Evolutionary conservation across 805 yeast genomes (phyloP), one percentile per base, ranked within the genome.

Genomic region (Candida schatavii): DNA sequence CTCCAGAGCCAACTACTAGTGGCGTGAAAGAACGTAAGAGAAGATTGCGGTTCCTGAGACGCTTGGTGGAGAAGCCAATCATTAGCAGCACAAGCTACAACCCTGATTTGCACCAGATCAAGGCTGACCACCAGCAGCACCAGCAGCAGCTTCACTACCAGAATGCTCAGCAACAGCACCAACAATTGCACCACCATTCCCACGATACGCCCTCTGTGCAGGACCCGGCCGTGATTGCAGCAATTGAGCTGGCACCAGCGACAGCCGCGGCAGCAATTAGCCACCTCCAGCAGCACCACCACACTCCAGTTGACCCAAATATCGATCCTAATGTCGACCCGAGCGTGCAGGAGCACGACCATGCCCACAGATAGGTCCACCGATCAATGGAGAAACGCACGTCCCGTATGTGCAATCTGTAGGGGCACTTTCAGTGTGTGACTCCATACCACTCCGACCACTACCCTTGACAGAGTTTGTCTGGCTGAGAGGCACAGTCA

Each of bases 251-350:
- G 18, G 57, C 66, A 9, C 65, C 66, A 14, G 57, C 55, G 14
- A 59, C 57, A 10, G 61, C 60, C 4, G 65, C 60, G 35, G 61
- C 52, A 32, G 58, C 59, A 22, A 55, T 55, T 20, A 40, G 51
- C 28, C 61, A 58, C 37, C 50, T 51, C 15, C 62, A 55, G 49
- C 41, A 38, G 21, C 41, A 38, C 26, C 41, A 38, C 14, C 51
- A 51, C 47, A 54, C 64, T 2, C 62, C 59, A 7, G 72, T 68
- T 30, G 74, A 68, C 48, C 65, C 73, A n/a, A 61, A 63, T 38
- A 67, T 69, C 43, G 75, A 69, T 47, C 72, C 74, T 7, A 68
- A 66, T 46, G 72, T 69, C 31, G 73, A 67, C 49, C 71, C 72
- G 3, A 64, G 65, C 44, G 72, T 66, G 36, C 72, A 62, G 48